A percentile compares a stretch with the other conserved stretches of the same genome.
phyloP scores from a whole-genome alignment of 2,329 filamentous ascomycete genomes.

The Neofusicoccum cordaticola region DNA sequence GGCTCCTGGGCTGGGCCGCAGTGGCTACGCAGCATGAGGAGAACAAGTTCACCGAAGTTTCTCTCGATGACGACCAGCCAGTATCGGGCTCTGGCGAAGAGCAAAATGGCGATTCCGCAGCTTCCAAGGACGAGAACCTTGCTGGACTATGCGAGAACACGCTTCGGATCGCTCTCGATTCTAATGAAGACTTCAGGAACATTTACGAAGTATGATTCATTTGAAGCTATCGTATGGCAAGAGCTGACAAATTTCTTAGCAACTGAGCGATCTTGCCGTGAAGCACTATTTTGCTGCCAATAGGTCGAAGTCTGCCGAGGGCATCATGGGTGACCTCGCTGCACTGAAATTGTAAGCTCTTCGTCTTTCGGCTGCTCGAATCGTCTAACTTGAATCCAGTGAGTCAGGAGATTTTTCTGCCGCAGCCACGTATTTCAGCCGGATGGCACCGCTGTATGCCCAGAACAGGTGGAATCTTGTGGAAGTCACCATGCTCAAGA shows the following conservation, averaged over 20 bases:
- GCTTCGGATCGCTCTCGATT: conserved; percentile 33
- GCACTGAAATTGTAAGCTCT: conserved; percentile 66
- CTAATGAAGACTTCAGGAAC: conserved; percentile 38
- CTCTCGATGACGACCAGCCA: conserved; percentile 28
- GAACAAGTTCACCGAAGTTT: conserved; percentile 37
- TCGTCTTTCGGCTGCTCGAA: conserved; percentile 57
- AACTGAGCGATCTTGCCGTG: conserved; percentile 78
- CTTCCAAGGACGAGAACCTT: conserved; percentile 19
- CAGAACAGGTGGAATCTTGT: conserved; percentile 74
- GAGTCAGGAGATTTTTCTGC: conserved; percentile 69
- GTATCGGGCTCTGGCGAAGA: conserved; percentile 19
- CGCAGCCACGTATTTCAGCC: conserved; percentile 74
- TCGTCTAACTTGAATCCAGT: conserved; percentile 76
- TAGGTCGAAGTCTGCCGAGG: conserved; percentile 72
- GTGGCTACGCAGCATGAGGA: conserved; percentile 25
- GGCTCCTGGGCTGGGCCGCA: conserved; percentile 71
- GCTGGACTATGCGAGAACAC: conserved; percentile 30
- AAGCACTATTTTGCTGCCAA: conserved; percentile 79
- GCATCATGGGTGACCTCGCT: conserved; percentile 79
- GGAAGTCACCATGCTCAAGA: conserved; percentile 78
- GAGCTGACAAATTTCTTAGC: conserved; percentile 47
- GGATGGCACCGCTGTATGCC: conserved; percentile 75
- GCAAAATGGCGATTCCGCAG: conserved; percentile 15
- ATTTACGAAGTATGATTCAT: conserved; percentile 37
- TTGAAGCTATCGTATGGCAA: background rate